Base-by-base conservation (phyloP, 2,329 filamentous ascomycete species). In the Nigrospora sphaerica region DNA sequence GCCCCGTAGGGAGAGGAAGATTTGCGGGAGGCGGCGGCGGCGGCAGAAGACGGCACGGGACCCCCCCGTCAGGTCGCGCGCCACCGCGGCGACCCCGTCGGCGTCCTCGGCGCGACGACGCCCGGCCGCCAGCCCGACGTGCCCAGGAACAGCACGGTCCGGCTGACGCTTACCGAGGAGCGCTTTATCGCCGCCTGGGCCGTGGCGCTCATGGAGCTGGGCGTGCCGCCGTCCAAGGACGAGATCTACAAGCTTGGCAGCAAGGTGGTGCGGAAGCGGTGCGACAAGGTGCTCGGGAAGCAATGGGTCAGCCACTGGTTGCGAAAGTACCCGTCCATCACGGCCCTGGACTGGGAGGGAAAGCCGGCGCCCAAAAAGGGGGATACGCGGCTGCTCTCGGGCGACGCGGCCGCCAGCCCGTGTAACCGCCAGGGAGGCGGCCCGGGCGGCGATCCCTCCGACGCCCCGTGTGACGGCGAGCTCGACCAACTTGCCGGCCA, bases 251-350 rank as follows among this genome's bases (percentile, higher is more conserved):
- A 46, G 9, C 48, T 60, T 0, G 58, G 56, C 2, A 52, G 54
- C 11, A 51, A 47, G 12, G 56, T 56, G 13, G 32, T 57, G 35
- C 46, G 42, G 42, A 57, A 54, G 49, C 49, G 53, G 31, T 19
- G 37, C 12, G 51, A 46, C 12, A 52, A 50, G 38, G 52, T 39
- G 35, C 46, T 59, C 6, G 57, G 58, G 13, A 60, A 56, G 45
- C 56, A 58, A 47, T 59, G 57, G 58, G 54, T 61, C 18, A 49
- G 42, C 9, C 57, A 60, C 28, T 61, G 53, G 54, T 52, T 57
- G 48, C 51, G 53, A 39, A 41, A 56, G 23, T 54, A 56, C 38
- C 54, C 55, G 12, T 37, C 53, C 4, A 43, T 57, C 40, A 48
- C 52, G 19, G 50, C 54, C 6, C 40, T 28, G 23, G 23, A 28